Conservation (phyloP, 2,329 filamentous ascomycete species). For the Curvularia hawaiiensis region DNA sequence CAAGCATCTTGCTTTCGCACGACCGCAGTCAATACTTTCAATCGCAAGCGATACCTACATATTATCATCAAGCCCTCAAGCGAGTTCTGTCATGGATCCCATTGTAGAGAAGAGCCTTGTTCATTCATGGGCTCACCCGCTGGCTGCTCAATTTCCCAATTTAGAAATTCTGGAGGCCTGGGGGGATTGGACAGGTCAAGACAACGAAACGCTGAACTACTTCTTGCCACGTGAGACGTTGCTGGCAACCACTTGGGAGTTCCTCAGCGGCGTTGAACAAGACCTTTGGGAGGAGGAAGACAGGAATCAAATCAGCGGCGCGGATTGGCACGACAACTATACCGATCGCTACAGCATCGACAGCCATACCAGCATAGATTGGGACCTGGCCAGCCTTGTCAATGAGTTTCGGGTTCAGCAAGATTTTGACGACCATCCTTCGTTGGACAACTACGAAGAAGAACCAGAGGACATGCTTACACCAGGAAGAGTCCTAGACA, state of each 20-base stretch:
- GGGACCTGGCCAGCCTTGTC: constrained; percentile 20
- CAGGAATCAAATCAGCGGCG: constrained; percentile 14
- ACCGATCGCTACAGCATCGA: constrained; percentile 24
- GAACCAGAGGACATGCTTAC: constrained; percentile 31
- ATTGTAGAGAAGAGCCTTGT: constrained; percentile 36
- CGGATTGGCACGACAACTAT: constrained; percentile 11
- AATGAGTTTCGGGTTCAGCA: constrained; percentile 19
- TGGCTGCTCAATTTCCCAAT: constrained; percentile 35
- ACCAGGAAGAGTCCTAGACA: constrained; percentile 18
- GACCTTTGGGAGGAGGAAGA: constrained; percentile 42
- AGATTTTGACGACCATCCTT: constrained; percentile 5
- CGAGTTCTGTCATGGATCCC: constrained; percentile 19
- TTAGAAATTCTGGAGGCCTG: constrained; percentile 43
- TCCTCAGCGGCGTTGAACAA: constrained; percentile 42
- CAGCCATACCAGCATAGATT: constrained; percentile 18
- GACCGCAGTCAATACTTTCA: constrained; percentile 35
- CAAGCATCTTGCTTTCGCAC: constrained; percentile 35
- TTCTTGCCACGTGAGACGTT: constrained; percentile 39
- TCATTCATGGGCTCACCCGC: constrained; percentile 33
- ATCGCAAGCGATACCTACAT: constrained; percentile 23
- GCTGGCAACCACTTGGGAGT: constrained; percentile 41
- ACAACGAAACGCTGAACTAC: constrained; percentile 38
- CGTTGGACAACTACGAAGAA: constrained; percentile 22
- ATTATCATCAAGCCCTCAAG: constrained; percentile 18
- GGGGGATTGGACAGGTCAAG: constrained; percentile 39